phyloP scores from a whole-genome alignment of 1,139 yeast species.

The Pneumocystis oryctolagi region DNA sequence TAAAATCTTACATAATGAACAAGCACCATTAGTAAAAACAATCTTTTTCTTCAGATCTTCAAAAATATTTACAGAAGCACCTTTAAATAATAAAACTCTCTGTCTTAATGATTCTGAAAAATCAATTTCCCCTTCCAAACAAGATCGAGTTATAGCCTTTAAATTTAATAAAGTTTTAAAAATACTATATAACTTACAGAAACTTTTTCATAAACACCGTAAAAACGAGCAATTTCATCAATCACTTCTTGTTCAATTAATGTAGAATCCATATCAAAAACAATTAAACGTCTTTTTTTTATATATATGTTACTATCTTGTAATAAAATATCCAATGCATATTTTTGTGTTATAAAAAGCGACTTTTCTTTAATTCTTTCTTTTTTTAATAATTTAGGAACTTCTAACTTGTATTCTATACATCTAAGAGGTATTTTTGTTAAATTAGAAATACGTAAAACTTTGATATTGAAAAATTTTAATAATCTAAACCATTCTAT shows the following conservation, averaged over 20 bases:
- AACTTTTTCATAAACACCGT: constrained; percentile 61
- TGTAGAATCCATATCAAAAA: constrained; percentile 97
- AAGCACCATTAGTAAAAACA: constrained; percentile 68
- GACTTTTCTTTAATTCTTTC: not conserved
- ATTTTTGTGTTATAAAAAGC: not conserved
- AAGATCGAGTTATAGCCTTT: constrained; percentile 58
- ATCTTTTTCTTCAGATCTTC: constrained; percentile 59
- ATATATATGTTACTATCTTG: constrained; percentile 5
- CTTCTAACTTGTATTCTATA: not conserved
- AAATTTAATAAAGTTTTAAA: constrained; percentile 14
- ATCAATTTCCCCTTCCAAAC: constrained; percentile 95
- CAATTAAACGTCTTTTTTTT: constrained; percentile 43
- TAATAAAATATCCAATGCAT: not conserved
- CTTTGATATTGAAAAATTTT: not conserved
- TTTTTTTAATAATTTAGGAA: not conserved
- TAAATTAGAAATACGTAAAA: not conserved
- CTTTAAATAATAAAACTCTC: constrained; percentile 64
- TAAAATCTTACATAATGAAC: constrained; percentile 49
- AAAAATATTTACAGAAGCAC: constrained; percentile 68
- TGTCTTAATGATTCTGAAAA: constrained; percentile 65
- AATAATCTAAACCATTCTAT: not conserved
- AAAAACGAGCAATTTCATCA: constrained; percentile 81
- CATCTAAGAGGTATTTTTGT: not conserved
- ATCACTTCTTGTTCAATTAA: constrained; percentile 81
- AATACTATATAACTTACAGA: constrained; percentile 25